Evolutionary conservation across 495 filamentous ascomycete species (phyloP).

Genomic region (Jackrogersella multiformis): DNA sequence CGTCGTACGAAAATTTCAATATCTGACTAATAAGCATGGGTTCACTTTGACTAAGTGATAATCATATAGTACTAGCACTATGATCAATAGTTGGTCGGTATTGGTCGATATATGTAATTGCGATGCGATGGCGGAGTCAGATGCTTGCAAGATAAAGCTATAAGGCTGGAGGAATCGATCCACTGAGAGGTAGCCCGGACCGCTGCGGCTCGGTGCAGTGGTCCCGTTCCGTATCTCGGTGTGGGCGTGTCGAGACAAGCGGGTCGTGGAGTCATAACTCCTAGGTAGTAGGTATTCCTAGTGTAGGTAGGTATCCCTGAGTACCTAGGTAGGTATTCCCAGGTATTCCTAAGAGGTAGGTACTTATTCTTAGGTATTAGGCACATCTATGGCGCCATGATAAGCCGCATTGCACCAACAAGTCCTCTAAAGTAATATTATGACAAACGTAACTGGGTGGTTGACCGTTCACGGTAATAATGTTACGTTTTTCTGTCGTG

Average conservation of each 20-base stretch:
- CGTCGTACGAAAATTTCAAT: not conserved
- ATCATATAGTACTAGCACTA: no score
- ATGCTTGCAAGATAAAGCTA: conserved; percentile 30
- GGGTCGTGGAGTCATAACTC: conserved; percentile 24
- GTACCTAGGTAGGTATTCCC: no score
- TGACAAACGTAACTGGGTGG: conserved; percentile 11
- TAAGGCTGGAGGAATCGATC: conserved; percentile 38
- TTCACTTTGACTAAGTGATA: conserved; percentile 30
- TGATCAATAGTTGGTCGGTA: conserved; percentile 3
- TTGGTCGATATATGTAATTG: conserved; percentile 33
- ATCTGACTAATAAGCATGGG: conserved; percentile 26
- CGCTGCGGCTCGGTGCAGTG: conserved; percentile 32
- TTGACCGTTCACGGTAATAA: conserved; percentile 7
- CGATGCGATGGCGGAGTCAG: conserved; percentile 28
- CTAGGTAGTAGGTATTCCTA: no score
- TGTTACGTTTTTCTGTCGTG: conserved; percentile 8
- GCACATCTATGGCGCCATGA: conserved; percentile 20
- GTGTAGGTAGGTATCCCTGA: no score
- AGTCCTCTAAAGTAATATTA: not conserved
- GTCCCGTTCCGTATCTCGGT: conserved; percentile 40
- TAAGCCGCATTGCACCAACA: conserved; percentile 28
- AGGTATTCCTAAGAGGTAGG: no score
- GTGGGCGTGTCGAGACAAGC: conserved; percentile 35
- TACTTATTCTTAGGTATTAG: no score
- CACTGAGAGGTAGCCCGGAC: conserved; percentile 32